Conservation (phyloP, 2,329 filamentous ascomycete genomes). For the Aureobasidium sp. region DNA sequence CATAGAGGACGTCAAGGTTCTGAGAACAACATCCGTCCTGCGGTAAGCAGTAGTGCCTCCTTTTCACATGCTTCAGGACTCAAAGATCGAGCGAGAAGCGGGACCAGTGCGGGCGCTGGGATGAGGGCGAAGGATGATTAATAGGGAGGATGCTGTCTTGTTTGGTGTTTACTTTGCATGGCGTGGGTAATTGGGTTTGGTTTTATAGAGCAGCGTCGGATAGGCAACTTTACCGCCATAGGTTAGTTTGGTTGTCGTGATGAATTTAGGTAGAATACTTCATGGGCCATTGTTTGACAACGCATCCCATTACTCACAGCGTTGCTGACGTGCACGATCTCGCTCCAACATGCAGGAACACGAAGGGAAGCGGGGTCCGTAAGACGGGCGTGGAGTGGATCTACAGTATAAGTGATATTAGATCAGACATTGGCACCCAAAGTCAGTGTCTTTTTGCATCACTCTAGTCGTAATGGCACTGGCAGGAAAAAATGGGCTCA, state of each 20-base stretch:
- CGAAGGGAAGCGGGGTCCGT: not conserved
- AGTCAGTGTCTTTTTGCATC: no score
- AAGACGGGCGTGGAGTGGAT: no score
- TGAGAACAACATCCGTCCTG: slow-evolving; percentile 14
- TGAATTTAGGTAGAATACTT: no score
- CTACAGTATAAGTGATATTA: no score
- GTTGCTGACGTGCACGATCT: no score
- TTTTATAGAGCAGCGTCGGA: not conserved
- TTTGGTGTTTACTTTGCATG: not conserved
- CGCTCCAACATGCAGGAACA: not conserved
- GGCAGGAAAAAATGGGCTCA: not conserved
- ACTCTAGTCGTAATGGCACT: not conserved
- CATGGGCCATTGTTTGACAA: no score
- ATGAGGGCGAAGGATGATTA: slow-evolving; percentile 30
- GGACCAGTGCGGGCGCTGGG: slow-evolving; percentile 19
- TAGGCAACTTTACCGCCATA: not conserved
- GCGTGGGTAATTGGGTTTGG: not conserved
- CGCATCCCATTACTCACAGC: no score
- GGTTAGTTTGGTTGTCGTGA: no score
- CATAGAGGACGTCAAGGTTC: slow-evolving; percentile 26
- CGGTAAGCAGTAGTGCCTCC: slow-evolving; percentile 22
- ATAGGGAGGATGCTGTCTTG: slow-evolving; percentile 3
- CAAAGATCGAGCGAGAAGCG: slow-evolving; percentile 20
- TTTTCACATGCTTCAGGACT: slow-evolving; percentile 24
- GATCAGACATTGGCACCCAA: not conserved